Conservation (phyloP, 345 rosid species). For the Sonneratia alba region DNA sequence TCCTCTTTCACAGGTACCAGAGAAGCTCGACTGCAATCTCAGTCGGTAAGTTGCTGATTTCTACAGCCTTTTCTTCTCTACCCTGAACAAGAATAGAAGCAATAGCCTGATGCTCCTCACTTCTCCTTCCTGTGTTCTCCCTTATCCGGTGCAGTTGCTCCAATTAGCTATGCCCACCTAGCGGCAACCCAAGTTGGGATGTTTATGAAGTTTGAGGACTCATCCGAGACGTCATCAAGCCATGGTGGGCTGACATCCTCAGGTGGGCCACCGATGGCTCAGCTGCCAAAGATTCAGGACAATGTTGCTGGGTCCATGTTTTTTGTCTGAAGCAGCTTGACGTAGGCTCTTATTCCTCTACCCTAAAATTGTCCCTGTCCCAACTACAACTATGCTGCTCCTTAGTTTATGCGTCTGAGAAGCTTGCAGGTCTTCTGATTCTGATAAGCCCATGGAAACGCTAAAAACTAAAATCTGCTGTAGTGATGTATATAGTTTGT, state of each 20-base stretch:
- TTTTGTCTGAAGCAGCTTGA: slow-evolving; percentile 38
- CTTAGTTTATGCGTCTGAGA: background rate
- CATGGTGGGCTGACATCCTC: slow-evolving; percentile 38
- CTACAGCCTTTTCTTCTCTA: too few relatives aligned
- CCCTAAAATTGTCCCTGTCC: background rate
- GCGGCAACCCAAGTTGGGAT: slow-evolving; percentile 45
- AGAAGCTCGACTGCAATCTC: slow-evolving; percentile 89
- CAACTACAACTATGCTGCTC: background rate
- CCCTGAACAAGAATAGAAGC: background rate
- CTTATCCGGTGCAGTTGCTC: slow-evolving; percentile 36
- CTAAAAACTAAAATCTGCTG: too few relatives aligned
- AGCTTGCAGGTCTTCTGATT: too few relatives aligned
- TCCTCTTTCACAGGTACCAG: slow-evolving; percentile 48
- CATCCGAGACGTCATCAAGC: slow-evolving; percentile 48
- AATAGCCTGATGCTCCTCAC: background rate
- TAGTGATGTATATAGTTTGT: too few relatives aligned
- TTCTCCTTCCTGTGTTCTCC: background rate
- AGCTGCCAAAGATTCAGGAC: slow-evolving; percentile 42
- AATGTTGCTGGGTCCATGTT: slow-evolving; percentile 61
- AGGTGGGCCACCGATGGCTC: slow-evolving; percentile 39
- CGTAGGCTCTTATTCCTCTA: background rate
- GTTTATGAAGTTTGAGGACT: slow-evolving; percentile 49
- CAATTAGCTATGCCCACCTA: slow-evolving; percentile 50
- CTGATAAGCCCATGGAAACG: too few relatives aligned
- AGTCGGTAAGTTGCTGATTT: slow-evolving; percentile 31